phyloP scores from a whole-genome alignment of 1,284 basidiomycete species.

The Apiotrichum mycotoxinovorans region DNA sequence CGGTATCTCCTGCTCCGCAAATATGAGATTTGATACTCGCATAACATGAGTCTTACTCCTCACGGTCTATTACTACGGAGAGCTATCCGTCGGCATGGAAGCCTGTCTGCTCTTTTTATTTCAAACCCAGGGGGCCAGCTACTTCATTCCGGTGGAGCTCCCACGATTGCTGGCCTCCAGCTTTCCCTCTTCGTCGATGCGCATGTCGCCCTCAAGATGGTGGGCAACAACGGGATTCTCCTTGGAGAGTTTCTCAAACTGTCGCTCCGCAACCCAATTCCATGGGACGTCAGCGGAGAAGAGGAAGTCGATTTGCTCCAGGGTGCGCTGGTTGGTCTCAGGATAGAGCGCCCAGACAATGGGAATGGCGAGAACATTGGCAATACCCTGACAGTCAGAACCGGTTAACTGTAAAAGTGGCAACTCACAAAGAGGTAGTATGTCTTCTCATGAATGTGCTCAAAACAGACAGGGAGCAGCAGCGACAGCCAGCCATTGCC shows the following conservation, averaged over 20 bases:
- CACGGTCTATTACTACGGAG: no score
- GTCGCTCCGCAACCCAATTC: constrained; percentile 28
- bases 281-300: constrained; percentile 18
- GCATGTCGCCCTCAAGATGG: background rate
- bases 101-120: no score
- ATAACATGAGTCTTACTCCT: no score
- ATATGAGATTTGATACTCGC: no score
- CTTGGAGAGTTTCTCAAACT: constrained; percentile 21
- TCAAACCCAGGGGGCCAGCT: no score
- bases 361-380: constrained; percentile 25
- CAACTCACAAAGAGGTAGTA: constrained; percentile 16
- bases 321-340: constrained; percentile 29
- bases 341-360: constrained; percentile 35
- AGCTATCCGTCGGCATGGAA: no score
- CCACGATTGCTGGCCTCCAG: no score
- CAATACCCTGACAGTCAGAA: background rate
- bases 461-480: constrained; percentile 28
- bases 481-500: constrained; percentile 36
- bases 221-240: constrained; percentile 23
- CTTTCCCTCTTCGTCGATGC: background rate
- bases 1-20: no score
- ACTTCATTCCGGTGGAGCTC: no score
- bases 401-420: no score
- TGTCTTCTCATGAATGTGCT: constrained; percentile 29
- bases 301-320: constrained; percentile 32